Conservation (phyloP, 768 basidiomycete genomes). For the Amanita brunnescens region DNA sequence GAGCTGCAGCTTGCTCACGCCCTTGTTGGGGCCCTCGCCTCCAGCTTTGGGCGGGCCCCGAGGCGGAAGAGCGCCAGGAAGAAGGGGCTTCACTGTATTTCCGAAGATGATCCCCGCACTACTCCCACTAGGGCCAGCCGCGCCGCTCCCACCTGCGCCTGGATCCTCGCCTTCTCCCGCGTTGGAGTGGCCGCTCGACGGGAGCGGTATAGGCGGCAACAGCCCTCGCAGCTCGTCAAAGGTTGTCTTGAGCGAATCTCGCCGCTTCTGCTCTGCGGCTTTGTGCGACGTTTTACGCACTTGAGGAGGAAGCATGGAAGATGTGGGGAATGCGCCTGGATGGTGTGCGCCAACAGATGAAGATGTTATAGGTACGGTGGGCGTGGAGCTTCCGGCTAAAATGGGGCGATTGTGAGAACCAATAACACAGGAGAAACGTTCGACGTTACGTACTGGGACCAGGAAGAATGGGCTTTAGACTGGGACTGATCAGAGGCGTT, state of each 20-base stretch:
- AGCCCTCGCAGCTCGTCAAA: conserved; percentile 79
- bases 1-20: conserved; percentile 89
- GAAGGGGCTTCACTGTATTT: conserved; percentile 33
- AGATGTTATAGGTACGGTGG: conserved; percentile 6
- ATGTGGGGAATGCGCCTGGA: background rate
- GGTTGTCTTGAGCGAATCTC: conserved; percentile 92
- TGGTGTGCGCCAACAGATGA: background rate
- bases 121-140: background rate
- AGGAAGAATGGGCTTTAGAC: conserved; percentile 66
- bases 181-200: conserved; percentile 40
- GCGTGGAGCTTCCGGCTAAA: conserved; percentile 16
- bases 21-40: conserved; percentile 88
- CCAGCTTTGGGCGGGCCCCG: conserved; percentile 81
- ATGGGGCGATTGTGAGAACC: background rate
- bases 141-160: conserved; percentile 6
- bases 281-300: conserved; percentile 83
- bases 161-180: conserved; percentile 11
- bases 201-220: conserved; percentile 82
- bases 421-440: background rate
- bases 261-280: conserved; percentile 93
- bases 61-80: conserved; percentile 86
- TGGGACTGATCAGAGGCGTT: conserved; percentile 33
- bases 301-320: conserved; percentile 21
- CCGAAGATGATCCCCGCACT: conserved; percentile 10
- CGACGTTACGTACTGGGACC: conserved; percentile 27